Evolutionary conservation across 2,329 filamentous ascomycete genomes (phyloP).

Genomic region (Microdochium trichocladiopsis): DNA sequence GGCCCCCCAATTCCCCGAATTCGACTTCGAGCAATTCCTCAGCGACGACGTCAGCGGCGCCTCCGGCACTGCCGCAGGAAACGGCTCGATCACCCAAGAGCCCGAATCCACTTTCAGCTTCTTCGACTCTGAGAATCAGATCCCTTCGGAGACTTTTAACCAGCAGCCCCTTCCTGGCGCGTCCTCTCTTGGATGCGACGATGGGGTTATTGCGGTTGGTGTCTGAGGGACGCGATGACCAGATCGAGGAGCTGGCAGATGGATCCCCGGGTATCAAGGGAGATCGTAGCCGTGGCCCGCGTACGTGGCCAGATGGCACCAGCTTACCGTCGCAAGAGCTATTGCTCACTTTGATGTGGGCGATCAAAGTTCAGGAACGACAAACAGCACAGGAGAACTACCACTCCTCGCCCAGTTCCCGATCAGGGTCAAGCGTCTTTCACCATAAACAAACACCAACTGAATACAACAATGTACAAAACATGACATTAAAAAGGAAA

Average conservation of each 20-base stretch:
- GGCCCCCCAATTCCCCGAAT: slow-evolving; percentile 35
- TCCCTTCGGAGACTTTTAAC: slow-evolving; percentile 60
- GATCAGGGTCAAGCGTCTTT: background rate
- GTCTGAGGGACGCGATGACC: slow-evolving; percentile 48
- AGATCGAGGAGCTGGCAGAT: slow-evolving; percentile 29
- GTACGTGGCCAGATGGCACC: slow-evolving; percentile 24
- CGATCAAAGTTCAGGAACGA: slow-evolving; percentile 24
- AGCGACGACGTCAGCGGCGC: slow-evolving; percentile 38
- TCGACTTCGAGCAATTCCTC: slow-evolving; percentile 44
- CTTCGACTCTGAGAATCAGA: slow-evolving; percentile 52
- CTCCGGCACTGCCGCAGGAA: slow-evolving; percentile 40
- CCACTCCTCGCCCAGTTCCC: background rate
- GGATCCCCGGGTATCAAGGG: slow-evolving; percentile 28
- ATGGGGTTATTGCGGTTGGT: slow-evolving; percentile 66
- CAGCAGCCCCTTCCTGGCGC: slow-evolving; percentile 68
- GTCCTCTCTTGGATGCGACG: slow-evolving; percentile 68
- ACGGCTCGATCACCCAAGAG: slow-evolving; percentile 42
- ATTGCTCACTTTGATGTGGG: slow-evolving; percentile 26
- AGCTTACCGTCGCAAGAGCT: slow-evolving; percentile 26
- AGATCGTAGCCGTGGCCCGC: slow-evolving; percentile 23
- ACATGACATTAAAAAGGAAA: background rate
- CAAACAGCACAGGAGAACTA: slow-evolving; percentile 9
- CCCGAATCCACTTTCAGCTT: slow-evolving; percentile 43
- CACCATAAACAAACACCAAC: background rate
- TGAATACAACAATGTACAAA: slow-evolving; percentile 1